Evolutionary conservation across 73 alveolate species (phyloP).

Genomic region (Urostyla sp.): DNA sequence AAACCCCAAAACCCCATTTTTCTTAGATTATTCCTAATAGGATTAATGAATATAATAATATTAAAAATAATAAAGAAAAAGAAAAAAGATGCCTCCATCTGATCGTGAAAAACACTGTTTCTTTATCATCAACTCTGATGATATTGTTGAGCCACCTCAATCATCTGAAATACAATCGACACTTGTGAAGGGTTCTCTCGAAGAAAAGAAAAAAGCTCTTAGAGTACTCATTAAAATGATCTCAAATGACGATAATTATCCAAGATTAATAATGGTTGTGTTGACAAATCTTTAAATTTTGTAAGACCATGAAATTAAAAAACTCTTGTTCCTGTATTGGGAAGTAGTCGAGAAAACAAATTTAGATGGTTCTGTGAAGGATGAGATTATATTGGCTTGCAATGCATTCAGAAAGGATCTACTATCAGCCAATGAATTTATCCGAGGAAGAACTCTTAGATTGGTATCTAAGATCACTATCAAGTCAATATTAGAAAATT

Average conservation of each 20-base stretch:
- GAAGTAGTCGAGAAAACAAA: conserved; percentile 96
- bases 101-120: conserved; percentile 58
- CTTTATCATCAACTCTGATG: conserved; percentile 54
- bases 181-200: conserved; percentile 81
- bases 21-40: neutral
- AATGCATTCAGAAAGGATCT: conserved; percentile 96
- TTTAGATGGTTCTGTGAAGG: conserved; percentile 95
- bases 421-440: conserved; percentile 95
- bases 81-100: conserved; percentile 8
- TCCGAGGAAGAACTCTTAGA: conserved; percentile 96
- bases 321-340: conserved; percentile 96
- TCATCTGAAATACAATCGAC: conserved; percentile 52
- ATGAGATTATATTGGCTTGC: conserved; percentile 96
- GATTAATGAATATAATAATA: neutral
- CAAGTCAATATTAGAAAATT: conserved; percentile 89
- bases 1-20: neutral
- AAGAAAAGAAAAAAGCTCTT: conserved; percentile 92
- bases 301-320: conserved; percentile 89
- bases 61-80: neutral
- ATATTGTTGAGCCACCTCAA: conserved; percentile 64
- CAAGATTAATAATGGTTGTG: conserved; percentile 92
- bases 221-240: conserved; percentile 89
- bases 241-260: conserved; percentile 92
- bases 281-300: conserved; percentile 84
- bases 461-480: conserved; percentile 90